Base-by-base conservation (phyloP, 2,329 filamentous ascomycete species). In the Rhexocercosporidium sp. region DNA sequence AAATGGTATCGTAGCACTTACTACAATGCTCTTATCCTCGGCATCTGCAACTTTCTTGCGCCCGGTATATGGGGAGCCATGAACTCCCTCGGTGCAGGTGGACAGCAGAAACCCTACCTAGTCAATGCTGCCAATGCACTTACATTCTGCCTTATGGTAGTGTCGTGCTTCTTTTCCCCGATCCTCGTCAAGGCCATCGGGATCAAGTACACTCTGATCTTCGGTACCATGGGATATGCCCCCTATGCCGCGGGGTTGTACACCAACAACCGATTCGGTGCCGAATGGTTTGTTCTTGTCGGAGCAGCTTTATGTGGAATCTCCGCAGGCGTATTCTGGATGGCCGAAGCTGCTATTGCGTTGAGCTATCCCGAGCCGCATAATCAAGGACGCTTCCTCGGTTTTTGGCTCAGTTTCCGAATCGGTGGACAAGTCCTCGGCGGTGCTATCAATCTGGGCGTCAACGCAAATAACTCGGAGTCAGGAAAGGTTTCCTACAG, bases 11-110 rank as follows among this genome's bases (percentile, higher is more conserved):
- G 88, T 29, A 90, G 88, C 0, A 91, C 90, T 0, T 89, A 90
- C 71, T 93, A 87, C 80, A 92, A 93, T 79, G 88, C 90, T 61
- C 85, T 89, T 37, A 86, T 93, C 46, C 84, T 93, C 1, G 90
- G 91, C 0, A 77, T 92, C 11, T 92, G 88, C 78, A 92, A 91
- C 74, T 86, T 93, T 69, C 82, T 88, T 1, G 90, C 90, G 0
- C 90, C 90, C 0, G 90, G 90, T 0, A 90, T 92, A 68, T 92
- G 90, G 90, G 85, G 83, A 14, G 89, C 89, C 8, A 91, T 92
- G 89, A 92, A 92, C 79, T 88, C 85, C 0, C 83, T 93, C 0
- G 90, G 90, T 11, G 91, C 89, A 1, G 91, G 90, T 59, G 91
- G 91, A 3, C 83, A 86, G 34, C 83, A 88, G 70, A 83, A 84